A percentile compares a stretch with the other conserved stretches of the same genome.
Evolutionary conservation across 1,284 basidiomycete genomes (phyloP).

Genomic region (Chondrostereum purpureum): DNA sequence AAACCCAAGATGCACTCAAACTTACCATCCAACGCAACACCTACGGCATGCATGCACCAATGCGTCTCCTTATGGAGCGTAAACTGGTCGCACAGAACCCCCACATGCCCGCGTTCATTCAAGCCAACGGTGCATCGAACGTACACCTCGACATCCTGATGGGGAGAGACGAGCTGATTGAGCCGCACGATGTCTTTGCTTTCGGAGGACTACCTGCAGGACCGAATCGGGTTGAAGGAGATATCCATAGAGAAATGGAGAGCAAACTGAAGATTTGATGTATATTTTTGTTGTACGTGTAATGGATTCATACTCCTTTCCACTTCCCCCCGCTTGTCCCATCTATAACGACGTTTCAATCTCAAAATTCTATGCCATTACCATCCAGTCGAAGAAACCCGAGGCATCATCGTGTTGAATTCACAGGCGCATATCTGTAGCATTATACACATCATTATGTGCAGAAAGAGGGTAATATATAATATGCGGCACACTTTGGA

Average conservation of each 20-base stretch:
- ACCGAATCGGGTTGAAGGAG: conserved; percentile 32
- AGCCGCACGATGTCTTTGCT: conserved; percentile 67
- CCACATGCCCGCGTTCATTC: conserved; percentile 56
- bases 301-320: no score
- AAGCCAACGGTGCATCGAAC: conserved; percentile 44
- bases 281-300: no score
- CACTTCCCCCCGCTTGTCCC: no score
- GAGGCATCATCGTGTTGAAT: no score
- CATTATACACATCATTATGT: no score
- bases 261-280: conserved; percentile 57
- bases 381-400: no score
- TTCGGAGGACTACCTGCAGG: conserved; percentile 46
- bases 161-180: conserved; percentile 82
- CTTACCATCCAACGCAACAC: conserved; percentile 81
- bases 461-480: no score
- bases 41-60: conserved; percentile 84
- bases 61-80: conserved; percentile 90
- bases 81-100: conserved; percentile 70
- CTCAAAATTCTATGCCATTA: no score
- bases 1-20: conserved; percentile 84
- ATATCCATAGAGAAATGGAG: conserved; percentile 70
- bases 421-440: no score
- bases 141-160: conserved; percentile 86
- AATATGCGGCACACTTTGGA: background rate
- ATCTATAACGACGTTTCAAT: no score